These are phyloP conservation scores for Calonectria naviculata DNA, from an alignment of 2,329 filamentous ascomycete genomes.

Conservation along the genomic window DNA sequence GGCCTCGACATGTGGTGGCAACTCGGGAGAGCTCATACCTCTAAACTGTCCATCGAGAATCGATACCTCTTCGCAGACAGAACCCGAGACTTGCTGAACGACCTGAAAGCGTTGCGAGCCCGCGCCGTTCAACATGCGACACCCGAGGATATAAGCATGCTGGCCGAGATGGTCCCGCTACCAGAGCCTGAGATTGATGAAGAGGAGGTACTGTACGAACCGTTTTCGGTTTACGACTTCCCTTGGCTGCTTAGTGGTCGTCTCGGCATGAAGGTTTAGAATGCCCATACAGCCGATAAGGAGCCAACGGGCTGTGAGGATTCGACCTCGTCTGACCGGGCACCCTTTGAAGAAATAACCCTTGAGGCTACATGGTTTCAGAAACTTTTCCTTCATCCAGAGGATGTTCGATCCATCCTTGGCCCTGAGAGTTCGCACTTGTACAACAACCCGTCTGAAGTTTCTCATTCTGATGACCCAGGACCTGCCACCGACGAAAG, in stretches of 20 bases:
- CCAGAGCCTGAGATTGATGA: background rate
- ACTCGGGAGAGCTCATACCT: conserved; percentile 9
- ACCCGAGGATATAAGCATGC: background rate
- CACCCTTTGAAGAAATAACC: background rate
- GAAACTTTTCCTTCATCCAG: background rate
- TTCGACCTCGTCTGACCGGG: background rate
- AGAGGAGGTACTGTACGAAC: conserved; percentile 2
- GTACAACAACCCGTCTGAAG: background rate
- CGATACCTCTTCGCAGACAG: conserved; percentile 24
- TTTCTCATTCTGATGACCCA: background rate
- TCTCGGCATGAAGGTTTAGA: background rate
- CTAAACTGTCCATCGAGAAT: conserved; percentile 27
- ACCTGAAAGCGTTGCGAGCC: conserved; percentile 9
- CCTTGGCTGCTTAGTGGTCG: conserved; percentile 1
- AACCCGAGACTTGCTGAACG: background rate
- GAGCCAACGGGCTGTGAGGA: background rate
- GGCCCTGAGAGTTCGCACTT: background rate
- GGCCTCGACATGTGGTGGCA: conserved; percentile 23
- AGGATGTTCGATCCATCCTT: background rate
- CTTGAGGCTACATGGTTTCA: background rate
- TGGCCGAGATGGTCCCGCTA: conserved; percentile 9
- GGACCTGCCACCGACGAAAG: background rate
- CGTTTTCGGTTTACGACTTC: background rate
- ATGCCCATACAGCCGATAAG: background rate
- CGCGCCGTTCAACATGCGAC: conserved; percentile 18